Base-by-base conservation (phyloP, 2,329 filamentous ascomycete species). In the Dactylonectria estremocensis region DNA sequence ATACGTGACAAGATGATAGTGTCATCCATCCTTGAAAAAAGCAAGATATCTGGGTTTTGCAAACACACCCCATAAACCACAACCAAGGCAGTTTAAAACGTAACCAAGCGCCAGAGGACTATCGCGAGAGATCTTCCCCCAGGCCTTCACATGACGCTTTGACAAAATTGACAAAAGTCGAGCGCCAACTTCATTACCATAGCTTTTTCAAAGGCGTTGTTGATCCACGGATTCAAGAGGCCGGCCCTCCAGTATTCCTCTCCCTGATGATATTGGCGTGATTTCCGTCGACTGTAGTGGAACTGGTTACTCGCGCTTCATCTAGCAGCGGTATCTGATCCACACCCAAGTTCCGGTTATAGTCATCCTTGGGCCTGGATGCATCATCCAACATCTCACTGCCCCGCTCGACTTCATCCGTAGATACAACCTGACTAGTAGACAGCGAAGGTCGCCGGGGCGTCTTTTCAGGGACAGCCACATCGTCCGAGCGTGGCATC, bases 261-360 rank as follows among this genome's bases (percentile, higher is more conserved):
- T 87, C 85, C 37, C 84, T 82, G 3, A 84, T 81, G 6, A 83
- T 78, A 69, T 86, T 83, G 66, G 80, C 84, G n/a, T 81, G 81
- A 1, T 81, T 79, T 1, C 77, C 79, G 60, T 88, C 86, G 40
- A 85, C 72, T 2, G 84, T 83, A 1, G 83, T 86, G 6, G 82
- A 77, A 14, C 70, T 76, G 3, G 75, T 74, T 7, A 70, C 73
- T 11, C 73, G 73, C 48, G 76, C 75, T 60, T 88, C 85, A 16
- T 88, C 86, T 16, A 92, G 79, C 33, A 91, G 77, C 2, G 89
- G 89, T 53, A 91, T 91, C 18, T 83, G 81, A 67, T 91, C 89
- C 2, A 91, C 76, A 53, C 77, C 79, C 9, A 74, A 72, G 13
- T 68, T 72, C 31, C 74, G 75, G 28, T 69, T 67, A n/a, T 68